phyloP scores from a whole-genome alignment of 1,284 basidiomycete genomes.

The Lignosus rhinocerotis region DNA sequence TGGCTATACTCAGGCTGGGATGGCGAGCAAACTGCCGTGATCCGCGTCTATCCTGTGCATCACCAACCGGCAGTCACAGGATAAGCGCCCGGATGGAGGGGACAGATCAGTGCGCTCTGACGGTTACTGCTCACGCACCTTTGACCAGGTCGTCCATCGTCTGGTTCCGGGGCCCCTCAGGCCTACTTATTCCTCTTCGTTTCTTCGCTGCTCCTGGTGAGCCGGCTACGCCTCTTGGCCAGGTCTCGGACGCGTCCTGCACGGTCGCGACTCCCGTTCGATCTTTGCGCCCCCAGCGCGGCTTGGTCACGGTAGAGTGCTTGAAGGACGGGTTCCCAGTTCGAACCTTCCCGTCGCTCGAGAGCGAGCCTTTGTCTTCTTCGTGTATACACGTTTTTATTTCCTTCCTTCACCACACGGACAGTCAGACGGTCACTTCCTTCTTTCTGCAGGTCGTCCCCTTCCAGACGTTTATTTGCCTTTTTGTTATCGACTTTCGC shows the following conservation, averaged over 20 bases:
- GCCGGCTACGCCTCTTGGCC: conserved; percentile 22
- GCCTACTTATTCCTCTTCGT: conserved; percentile 13
- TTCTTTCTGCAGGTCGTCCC: background rate
- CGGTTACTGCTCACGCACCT: conserved; percentile 16
- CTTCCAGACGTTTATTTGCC: conserved; percentile 2
- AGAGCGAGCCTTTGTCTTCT: conserved; percentile 9
- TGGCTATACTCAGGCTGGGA: conserved; percentile 1
- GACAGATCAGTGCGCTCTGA: background rate
- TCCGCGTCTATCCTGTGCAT: conserved; percentile 12
- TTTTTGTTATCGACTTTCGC: conserved; percentile 1
- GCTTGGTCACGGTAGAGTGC: conserved; percentile 15
- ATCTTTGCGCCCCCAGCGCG: conserved; percentile 10
- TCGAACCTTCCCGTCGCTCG: conserved; percentile 1
- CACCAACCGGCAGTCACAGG: conserved; percentile 4
- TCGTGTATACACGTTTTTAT: background rate
- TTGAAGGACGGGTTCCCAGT: conserved; percentile 7
- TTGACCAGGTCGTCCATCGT: conserved; percentile 24
- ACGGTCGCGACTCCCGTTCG: conserved; percentile 1
- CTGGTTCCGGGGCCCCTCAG: conserved; percentile 16
- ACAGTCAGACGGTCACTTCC: conserved; percentile 2
- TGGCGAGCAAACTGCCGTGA: conserved; percentile 13
- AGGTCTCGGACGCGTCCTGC: conserved; percentile 19
- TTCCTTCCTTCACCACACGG: background rate
- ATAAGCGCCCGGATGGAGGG: background rate
- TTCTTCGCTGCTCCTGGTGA: conserved; percentile 26